Evolutionary conservation across 768 basidiomycete species (phyloP).

Genomic region (Leccinellum luteum): DNA sequence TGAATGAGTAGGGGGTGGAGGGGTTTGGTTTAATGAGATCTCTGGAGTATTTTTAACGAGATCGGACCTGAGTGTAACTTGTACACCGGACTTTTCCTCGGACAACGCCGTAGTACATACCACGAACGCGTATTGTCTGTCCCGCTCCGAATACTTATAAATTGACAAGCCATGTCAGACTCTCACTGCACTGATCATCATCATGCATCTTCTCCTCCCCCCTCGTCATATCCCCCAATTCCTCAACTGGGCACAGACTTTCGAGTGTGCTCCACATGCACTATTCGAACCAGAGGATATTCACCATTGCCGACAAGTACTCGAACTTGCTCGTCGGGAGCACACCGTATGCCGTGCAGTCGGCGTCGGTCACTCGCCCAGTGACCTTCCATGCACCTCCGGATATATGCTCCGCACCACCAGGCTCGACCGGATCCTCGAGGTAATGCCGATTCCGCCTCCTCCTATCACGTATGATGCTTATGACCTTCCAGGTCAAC

Average conservation of each 20-base stretch:
- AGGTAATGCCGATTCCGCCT: constrained; percentile 54
- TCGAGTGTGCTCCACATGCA: constrained; percentile 60
- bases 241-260: constrained; percentile 87
- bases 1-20: constrained; percentile 22
- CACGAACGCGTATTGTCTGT: neutral
- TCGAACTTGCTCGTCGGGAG: constrained; percentile 79
- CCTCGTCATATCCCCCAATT: constrained; percentile 36
- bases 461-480: neutral
- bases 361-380: constrained; percentile 91
- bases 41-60: neutral
- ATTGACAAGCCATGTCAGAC: neutral
- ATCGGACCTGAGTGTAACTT: neutral
- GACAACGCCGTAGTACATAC: neutral
- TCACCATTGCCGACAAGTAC: constrained; percentile 65
- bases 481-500: constrained; percentile 53
- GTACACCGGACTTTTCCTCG: neutral
- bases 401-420: constrained; percentile 84
- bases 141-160: neutral
- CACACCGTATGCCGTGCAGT: constrained; percentile 71
- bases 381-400: constrained; percentile 87
- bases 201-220: constrained; percentile 26
- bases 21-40: neutral
- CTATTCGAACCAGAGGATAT: constrained; percentile 76
- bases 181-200: neutral
- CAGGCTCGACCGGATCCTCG: constrained; percentile 65